Evolutionary conservation across 805 yeast genomes (phyloP).

Genomic region (Wickerhamomyces silvicola): DNA sequence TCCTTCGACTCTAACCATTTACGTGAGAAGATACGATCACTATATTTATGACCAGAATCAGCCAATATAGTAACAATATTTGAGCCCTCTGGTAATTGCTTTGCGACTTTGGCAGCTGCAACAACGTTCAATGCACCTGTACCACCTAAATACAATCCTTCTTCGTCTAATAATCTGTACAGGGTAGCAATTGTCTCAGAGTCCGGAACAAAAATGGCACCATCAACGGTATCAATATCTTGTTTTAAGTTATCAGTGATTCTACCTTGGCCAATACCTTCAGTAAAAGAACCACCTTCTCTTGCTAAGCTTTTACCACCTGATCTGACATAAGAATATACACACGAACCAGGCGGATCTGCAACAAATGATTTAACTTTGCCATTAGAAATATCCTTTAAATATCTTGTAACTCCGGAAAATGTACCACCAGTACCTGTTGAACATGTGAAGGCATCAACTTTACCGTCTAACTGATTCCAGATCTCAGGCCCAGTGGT

Average conservation of each 20-base stretch:
- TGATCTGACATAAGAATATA: slow-evolving; percentile 70
- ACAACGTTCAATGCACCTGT: slow-evolving; percentile 87
- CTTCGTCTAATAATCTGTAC: slow-evolving; percentile 77
- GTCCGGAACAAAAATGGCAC: slow-evolving; percentile 74
- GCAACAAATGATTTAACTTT: slow-evolving; percentile 63
- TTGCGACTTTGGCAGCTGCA: slow-evolving; percentile 78
- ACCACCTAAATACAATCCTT: slow-evolving; percentile 87
- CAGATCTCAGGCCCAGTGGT: slow-evolving; percentile 93
- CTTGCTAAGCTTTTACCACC: slow-evolving; percentile 64
- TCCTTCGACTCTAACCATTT: slow-evolving; percentile 70
- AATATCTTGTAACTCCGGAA: slow-evolving; percentile 76
- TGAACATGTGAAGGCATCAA: slow-evolving; percentile 83
- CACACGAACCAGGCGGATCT: slow-evolving; percentile 90
- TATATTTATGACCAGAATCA: slow-evolving; percentile 86
- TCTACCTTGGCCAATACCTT: slow-evolving; percentile 95
- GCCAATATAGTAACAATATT: slow-evolving; percentile 86
- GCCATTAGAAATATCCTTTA: slow-evolving; percentile 63
- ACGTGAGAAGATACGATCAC: slow-evolving; percentile 72
- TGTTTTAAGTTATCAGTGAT: slow-evolving; percentile 75
- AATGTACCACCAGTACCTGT: slow-evolving; percentile 93
- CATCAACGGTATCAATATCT: slow-evolving; percentile 71
- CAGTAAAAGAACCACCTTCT: slow-evolving; percentile 84
- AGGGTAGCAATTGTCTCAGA: slow-evolving; percentile 78
- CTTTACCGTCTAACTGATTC: slow-evolving; percentile 71
- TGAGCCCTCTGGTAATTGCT: slow-evolving; percentile 65